Base-by-base conservation (phyloP, 2,329 filamentous ascomycete species). In the Leptographium lundbergii region DNA sequence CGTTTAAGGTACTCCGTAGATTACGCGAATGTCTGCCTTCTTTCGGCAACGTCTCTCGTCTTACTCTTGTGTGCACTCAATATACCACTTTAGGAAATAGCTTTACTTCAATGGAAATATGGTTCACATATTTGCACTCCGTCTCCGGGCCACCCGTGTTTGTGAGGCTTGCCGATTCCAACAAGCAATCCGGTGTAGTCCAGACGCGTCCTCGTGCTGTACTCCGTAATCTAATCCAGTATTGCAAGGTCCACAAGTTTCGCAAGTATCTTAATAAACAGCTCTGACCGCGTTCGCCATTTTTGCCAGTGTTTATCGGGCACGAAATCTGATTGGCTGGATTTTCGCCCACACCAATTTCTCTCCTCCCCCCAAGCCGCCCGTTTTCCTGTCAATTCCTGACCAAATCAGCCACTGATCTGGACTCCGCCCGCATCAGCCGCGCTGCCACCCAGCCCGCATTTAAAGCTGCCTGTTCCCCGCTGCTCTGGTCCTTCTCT, bases 401-500 rank as follows among this genome's bases (percentile, higher is more conserved):
- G 24, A 32, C 17, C 42, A 60, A 61, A 63, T 63, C 64, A 64
- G 62, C 60, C 59, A 62, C 63, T 65, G 63, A 64, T 64, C 61
- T 57, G 56, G 52, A 32, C 55, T 48, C 57, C 42, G 56, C 61
- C 47, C 47, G 56, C 59, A 58, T 63, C 61, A 62, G 60, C 60
- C 58, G 55, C 59, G 48, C 45, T 39, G 25, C 27, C 59, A 60
- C 32, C 54, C 25, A 57, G 62, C 56, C 60, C 61, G 54, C 63
- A 65, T 65, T 65, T 65, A 65, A 64, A 59, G 57, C 54, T 34
- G 36, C 22, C 29, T n/a, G 29, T n/a, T 52, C 52, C 52, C 57
- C 57, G 57, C 50, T 24, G 47, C 47, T 25, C 32, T 45, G 9
- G 25, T 19, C 14, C 4, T 25, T 24, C 24, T 64, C 61, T 42